Evolutionary conservation across 2,329 filamentous ascomycete genomes (phyloP), one percentile per base, ranked within the genome.

Genomic region (Colletotrichum zoysiae): DNA sequence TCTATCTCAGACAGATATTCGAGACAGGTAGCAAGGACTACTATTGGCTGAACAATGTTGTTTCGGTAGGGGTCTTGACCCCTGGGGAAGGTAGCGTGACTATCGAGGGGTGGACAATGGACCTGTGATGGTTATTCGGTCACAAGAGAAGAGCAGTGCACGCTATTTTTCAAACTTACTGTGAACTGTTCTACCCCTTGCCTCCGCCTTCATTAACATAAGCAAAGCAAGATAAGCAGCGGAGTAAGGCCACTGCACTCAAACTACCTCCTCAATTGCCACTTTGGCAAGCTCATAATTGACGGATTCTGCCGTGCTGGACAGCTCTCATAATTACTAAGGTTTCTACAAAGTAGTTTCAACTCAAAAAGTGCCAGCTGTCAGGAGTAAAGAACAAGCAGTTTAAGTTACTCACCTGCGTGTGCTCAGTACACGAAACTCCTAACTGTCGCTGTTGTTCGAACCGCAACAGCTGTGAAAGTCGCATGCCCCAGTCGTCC

Each of bases 11-110:
- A 48, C 40, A 46, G 12, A 9, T 79, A 0, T 83, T 83, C 40
- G 81, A 83, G 70, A 80, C 79, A 0, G 78, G 78, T 0, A 78
- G 79, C 60, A 73, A 76, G 1, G 77, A 80, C 38, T 83, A 83
- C 62, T 73, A 76, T 38, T 84, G 81, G 81, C 70, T 84, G 30
- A 83, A 84, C 65, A 64, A 60, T 33, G 42, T 60, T 9, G 40
- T 60, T 11, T 44, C 58, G 2, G 58, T 60, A 23, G 58, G 58
- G 3, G 42, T 60, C 23, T 60, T 60, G 40, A 60, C 58, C 7
- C 8, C 56, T 11, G 56, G 56, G 35, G 9, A 30, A 1, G 56
- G 56, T 11, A 58, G 56, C 38, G 56, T 58, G 1, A 58, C 56
- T 8, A 58, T 58, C 7, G 35, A 58, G 20, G 56, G 56, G n/a